phyloP scores from a whole-genome alignment of 345 rosid genomes.

The Kernera saxatilis region DNA sequence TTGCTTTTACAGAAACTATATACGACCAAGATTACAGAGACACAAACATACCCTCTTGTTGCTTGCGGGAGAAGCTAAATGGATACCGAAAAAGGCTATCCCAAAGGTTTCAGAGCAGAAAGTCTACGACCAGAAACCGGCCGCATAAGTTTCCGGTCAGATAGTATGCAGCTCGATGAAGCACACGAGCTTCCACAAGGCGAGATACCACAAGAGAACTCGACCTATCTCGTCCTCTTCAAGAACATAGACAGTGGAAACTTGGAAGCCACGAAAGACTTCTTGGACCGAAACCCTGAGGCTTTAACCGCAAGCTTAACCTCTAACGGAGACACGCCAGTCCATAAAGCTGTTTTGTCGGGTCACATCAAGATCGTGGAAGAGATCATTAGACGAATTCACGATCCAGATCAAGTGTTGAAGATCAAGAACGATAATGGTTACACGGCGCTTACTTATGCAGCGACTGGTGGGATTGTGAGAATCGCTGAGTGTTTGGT shows the following conservation, averaged over 20 bases:
- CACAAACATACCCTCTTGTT: not conserved
- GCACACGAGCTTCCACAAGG: not conserved
- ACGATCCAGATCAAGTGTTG: slow-evolving; percentile 18
- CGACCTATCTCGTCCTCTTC: slow-evolving; percentile 40
- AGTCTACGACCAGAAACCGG: slow-evolving; percentile 14
- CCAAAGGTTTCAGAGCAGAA: slow-evolving; percentile 24
- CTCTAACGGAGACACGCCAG: slow-evolving; percentile 53
- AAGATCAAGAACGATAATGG: slow-evolving; percentile 29
- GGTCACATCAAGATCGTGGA: slow-evolving; percentile 56
- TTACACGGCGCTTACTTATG: slow-evolving; percentile 61
- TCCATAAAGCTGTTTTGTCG: slow-evolving; percentile 61
- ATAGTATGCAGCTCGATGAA: slow-evolving; percentile 26
- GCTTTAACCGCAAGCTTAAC: slow-evolving; percentile 46
- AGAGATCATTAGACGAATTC: slow-evolving; percentile 37
- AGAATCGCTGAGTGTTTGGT: slow-evolving; percentile 55
- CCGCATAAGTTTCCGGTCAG: slow-evolving; percentile 14
- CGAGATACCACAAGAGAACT: slow-evolving; percentile 5
- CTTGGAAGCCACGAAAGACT: slow-evolving; percentile 37
- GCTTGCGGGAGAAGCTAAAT: slow-evolving; percentile 6
- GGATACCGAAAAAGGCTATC: slow-evolving; percentile 30
- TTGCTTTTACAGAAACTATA: not conserved
- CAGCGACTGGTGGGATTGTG: slow-evolving; percentile 63
- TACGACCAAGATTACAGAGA: not conserved
- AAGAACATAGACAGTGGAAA: slow-evolving; percentile 58
- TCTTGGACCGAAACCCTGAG: slow-evolving; percentile 34